These are phyloP conservation scores for Lactarius hatsudake DNA, from an alignment of 768 basidiomycete genomes.

Conservation along the genomic window DNA sequence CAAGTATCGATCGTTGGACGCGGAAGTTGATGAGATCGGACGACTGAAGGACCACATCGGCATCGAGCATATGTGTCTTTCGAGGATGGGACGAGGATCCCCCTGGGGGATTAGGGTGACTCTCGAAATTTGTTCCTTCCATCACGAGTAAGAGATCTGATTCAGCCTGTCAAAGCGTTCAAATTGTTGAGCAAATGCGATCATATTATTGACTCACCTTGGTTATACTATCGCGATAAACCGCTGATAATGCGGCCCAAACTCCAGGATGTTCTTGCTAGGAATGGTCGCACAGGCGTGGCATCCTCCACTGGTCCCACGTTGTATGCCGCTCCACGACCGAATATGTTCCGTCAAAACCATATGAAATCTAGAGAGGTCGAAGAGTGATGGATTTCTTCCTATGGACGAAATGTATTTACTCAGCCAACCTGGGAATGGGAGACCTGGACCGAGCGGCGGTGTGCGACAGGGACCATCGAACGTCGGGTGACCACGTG, in stretches of 20 bases:
- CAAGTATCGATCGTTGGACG: not conserved
- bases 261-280: not conserved
- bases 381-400: not conserved
- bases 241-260: conserved; percentile 6
- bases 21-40: conserved; percentile 4
- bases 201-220: not conserved
- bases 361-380: not conserved
- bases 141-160: not conserved
- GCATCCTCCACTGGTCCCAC: not conserved
- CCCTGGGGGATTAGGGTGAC: not conserved
- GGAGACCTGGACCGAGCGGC: not conserved
- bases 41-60: conserved; percentile 9
- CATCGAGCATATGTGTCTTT: not conserved
- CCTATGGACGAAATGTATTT: not conserved
- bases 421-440: not conserved
- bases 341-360: not conserved
- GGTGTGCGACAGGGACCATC: not conserved
- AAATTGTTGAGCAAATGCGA: not conserved
- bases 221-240: not conserved
- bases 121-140: not conserved
- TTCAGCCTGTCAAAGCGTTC: not conserved
- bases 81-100: too few relatives aligned
- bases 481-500: not conserved
- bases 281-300: not conserved
- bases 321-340: not conserved